These are phyloP conservation scores for Durotheca rogersii DNA, from an alignment of 495 filamentous ascomycete genomes.

Conservation along the genomic window DNA sequence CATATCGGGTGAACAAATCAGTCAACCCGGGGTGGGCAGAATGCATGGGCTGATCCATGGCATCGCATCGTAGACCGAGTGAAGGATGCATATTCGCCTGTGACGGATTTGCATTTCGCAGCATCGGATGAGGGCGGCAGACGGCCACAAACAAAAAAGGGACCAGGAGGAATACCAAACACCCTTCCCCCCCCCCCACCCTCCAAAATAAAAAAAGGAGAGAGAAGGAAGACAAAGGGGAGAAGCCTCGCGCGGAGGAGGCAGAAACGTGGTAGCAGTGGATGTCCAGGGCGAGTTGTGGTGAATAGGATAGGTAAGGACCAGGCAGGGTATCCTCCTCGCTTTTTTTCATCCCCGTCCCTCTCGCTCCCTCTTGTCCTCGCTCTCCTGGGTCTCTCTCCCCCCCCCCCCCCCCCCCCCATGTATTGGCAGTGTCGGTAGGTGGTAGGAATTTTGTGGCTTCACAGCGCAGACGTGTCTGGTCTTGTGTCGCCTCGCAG, in stretches of 20 bases:
- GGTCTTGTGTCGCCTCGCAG: constrained; percentile 33
- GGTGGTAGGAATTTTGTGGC: constrained; percentile 29
- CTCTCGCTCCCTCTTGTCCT: constrained; percentile 14
- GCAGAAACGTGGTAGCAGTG: constrained; percentile 18
- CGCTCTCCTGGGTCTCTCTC: background rate
- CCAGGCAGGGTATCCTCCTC: constrained; percentile 6
- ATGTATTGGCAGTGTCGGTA: constrained; percentile 30
- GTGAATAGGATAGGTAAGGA: constrained; percentile 5
- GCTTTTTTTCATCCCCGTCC: constrained; percentile 12
- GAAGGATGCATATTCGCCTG: constrained; percentile 36
- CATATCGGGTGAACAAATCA: constrained; percentile 37
- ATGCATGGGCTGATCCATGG: constrained; percentile 34
- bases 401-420: background rate
- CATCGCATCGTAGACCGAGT: constrained; percentile 33
- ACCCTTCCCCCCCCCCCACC: too few species aligned
- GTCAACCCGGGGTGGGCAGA: constrained; percentile 29
- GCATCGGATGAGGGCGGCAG: constrained; percentile 34
- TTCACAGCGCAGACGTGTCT: constrained; percentile 33
- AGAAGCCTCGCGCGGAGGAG: constrained; percentile 15
- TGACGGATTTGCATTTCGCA: constrained; percentile 35
- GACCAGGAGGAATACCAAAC: constrained; percentile 4
- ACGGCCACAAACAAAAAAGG: constrained; percentile 26
- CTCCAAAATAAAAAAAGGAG: constrained; percentile 2
- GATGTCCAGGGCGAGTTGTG: constrained; percentile 6
- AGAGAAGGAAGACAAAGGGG: constrained; percentile 13